Base-by-base conservation (phyloP, 169 alveolate species). In the Cryptosporidium ryanae region DNA sequence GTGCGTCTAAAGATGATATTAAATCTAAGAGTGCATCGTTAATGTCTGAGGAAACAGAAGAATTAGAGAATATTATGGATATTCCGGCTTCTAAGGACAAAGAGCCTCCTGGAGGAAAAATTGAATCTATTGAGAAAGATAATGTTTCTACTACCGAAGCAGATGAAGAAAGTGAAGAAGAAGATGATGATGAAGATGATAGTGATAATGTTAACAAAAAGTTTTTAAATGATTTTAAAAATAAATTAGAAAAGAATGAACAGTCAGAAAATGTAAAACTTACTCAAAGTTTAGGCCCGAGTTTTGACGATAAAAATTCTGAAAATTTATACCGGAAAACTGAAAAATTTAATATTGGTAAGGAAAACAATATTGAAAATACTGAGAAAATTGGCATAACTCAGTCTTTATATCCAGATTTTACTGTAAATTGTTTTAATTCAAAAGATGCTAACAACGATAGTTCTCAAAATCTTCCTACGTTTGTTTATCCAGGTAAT, bases 251-350 rank as follows among this genome's bases (percentile, higher is more conserved):
- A 29, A 49, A 68, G 31, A 50, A 23, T 68, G 83, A 54, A 49
- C 29, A 54, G 12, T 52, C 50, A 17, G 67, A 61, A 6, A 1
- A 13, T 18, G 0, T 2, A 55, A 27, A 18, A 49, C 4, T 68
- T 18, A 29, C 83, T 27, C 83, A 68, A 27, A 68, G 83, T 29
- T 55, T 68, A 68, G 83, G 83, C 2, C 83, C 83, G 3, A 3
- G 55, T 21, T 68, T 68, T 50, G 27, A 52, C 1, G 52, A 68
- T 29, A 12, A 21, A 68, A 49, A 27, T 50, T 68, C 83, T 27
- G 49, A 25, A 68, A 68, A 59, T 27, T 59, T 52, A 29, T 25
- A 23, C 6, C n/a, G 13, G 21, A 68, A 68, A 32, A 17, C 5
- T 6, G 15, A 17, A 4, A 68, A 68, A 8, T 21, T 68, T 27